Conservation (phyloP, 164 flowering plant species). For the Vitis cinerea region DNA sequence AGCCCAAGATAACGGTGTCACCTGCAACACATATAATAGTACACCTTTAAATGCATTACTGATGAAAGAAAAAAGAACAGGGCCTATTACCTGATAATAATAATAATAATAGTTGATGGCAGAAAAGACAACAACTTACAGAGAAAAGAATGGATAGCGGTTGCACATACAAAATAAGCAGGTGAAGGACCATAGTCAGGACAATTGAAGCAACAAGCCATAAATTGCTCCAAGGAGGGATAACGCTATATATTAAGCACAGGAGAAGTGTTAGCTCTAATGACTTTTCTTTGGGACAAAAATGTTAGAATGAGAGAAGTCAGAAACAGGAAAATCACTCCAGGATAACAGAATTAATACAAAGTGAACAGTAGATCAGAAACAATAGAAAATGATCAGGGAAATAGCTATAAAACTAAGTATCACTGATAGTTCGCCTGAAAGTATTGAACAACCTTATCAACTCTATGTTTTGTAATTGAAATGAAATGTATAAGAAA, state of each 20-base stretch:
- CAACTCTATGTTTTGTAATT: too few species aligned
- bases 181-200: constrained; percentile 87
- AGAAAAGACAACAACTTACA: constrained; percentile 53
- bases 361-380: too few species aligned
- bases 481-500: too few species aligned
- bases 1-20: constrained; percentile 83
- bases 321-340: too few species aligned
- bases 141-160: constrained; percentile 91
- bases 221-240: constrained; percentile 95
- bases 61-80: background rate
- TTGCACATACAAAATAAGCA: constrained; percentile 76
- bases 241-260: constrained; percentile 43
- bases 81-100: background rate
- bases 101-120: background rate
- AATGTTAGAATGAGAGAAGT: too few species aligned
- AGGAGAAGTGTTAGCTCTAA: constrained; percentile 3
- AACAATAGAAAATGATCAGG: too few species aligned
- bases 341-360: too few species aligned
- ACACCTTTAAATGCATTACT: background rate
- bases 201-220: constrained; percentile 94
- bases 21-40: constrained; percentile 46
- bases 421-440: too few species aligned
- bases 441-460: too few species aligned
- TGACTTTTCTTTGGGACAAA: too few species aligned
- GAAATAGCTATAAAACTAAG: too few species aligned